Evolutionary conservation across 129 eudicot species (phyloP), one percentile per base, ranked within the genome.

Genomic region (Flaveria bidentis): DNA sequence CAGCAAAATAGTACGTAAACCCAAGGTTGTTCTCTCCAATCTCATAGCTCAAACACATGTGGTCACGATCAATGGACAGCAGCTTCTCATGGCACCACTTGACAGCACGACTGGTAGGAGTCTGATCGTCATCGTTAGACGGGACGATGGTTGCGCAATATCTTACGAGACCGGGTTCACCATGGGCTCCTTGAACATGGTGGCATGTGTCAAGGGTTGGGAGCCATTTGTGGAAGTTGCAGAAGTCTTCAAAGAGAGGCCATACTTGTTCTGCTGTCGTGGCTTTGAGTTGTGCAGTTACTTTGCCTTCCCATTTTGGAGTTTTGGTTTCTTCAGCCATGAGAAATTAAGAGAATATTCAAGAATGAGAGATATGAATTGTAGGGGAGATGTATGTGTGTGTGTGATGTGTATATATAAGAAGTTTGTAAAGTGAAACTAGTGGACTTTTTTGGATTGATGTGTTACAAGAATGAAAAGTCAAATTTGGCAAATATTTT

Each of bases 211-310:
- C 86, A 2, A 90, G 72, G 56, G 66, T 72, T 1, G 98, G 94
- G 8, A 90, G 87, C 85, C 86, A 86, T 66, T 86, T 88, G 84
- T 90, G 75, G 39, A 90, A 9, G 85, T 42, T 71, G 81, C 88
- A 88, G 57, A 90, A 92, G 78, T 92, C 96, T 71, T 80, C 80
- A n/a, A 92, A 28, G 9, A 87, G 78, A 2, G 90, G 82, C 98
- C 98, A 92, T 20, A 87, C 76, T 55, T 87, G 72, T 14, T 87
- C 73, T 30, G 97, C 56, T 46, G 65, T 70, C 26, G 64, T n/a
- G 25, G 9, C 46, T 72, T 22, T 78, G 14, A 91, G 72, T 30
- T 77, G 74, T 52, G 75, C 82, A 9, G 60, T 80, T 7, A 69
- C 73, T 78, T 82, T 85, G 85, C 89, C 96, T 84, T 91, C 86